phyloP scores from a whole-genome alignment of 140 eudicot species.

The Cichorium intybus region DNA sequence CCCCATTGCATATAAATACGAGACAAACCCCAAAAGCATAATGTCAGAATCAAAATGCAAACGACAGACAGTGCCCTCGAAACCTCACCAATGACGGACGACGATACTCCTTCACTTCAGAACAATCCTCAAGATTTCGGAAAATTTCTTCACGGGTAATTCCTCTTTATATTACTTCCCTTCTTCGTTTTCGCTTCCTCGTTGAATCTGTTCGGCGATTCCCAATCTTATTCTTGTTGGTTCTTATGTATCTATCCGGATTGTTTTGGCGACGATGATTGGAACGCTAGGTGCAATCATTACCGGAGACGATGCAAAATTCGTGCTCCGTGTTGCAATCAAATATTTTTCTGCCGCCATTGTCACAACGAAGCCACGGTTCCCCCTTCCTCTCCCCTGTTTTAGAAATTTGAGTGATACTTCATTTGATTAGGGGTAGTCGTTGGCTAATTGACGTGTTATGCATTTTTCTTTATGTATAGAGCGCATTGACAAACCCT shows the following conservation, averaged over 20 bases:
- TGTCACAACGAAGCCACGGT: conserved; percentile 92
- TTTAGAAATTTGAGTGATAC: neutral
- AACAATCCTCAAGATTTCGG: conserved; percentile 35
- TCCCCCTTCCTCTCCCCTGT: neutral
- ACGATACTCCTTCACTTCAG: conserved; percentile 21
- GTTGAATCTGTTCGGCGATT: neutral
- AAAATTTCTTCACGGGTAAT: conserved; percentile 51
- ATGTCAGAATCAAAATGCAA: neutral
- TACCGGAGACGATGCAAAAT: conserved; percentile 84
- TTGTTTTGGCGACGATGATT: neutral
- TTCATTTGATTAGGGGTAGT: neutral
- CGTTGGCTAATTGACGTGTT: neutral
- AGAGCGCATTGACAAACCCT: conserved; percentile 69
- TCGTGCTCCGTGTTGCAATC: conserved; percentile 85
- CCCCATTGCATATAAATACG: neutral
- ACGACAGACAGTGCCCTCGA: neutral
- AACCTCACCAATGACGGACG: conserved; percentile 26
- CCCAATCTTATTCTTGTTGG: neutral
- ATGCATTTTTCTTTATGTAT: neutral
- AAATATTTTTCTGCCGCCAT: conserved; percentile 80
- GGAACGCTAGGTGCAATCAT: conserved; percentile 61
- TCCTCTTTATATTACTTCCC: neutral
- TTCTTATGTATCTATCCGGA: neutral
- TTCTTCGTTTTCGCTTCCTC: neutral
- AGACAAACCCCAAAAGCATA: neutral